Evolutionary conservation across 306 rosid genomes (phyloP), one percentile per base, ranked within the genome.

Genomic region (Trichosanthes cucumerina): DNA sequence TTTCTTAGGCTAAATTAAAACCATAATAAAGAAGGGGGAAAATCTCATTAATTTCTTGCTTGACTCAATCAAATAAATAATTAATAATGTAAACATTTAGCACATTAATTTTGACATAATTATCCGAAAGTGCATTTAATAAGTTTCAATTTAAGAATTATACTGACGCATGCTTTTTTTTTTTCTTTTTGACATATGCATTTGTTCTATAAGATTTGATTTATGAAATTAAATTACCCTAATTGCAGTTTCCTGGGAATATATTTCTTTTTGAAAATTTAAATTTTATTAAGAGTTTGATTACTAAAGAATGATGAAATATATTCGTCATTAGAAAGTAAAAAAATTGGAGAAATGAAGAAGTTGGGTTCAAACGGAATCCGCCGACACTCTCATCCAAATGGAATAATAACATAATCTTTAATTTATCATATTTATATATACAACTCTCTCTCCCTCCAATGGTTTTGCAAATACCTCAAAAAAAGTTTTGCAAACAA

Each of bases 381-480:
- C 75, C 75, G 23, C 75, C 75, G 75, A 69, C 75, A 69, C n/a
- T 64, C 44, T 39, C 34, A 41, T 69, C 75, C 54, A 69, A 69
- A 69, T 38, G 28, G 54, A 69, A 69, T 39, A 69, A 69, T 39
- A 43, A 11, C 0, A 38, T 38, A 18, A 16, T 34, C 11, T 63
- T 60, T 60, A 4, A 60, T 60, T 28, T 33, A 26, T 26, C 1
- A 1, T 59, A 59, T 59, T 24, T 6, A 28, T 60, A 24, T 26
- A 0, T 13, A 59, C 10, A 23, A 4, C 1, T 6, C 0, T 58
- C 16, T 1, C 24, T 58, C 33, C 4, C 38, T 59, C 18, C 18
- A 23, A 57, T 56, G 4, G 5, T 21, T 56, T 23, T 23, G 15
- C 13, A 57, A 57, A 21, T 28, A 28, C 33, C 33, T 28, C 2